Evolutionary conservation across 495 filamentous ascomycete species (phyloP).

Genomic region (Filosporella fistucella): DNA sequence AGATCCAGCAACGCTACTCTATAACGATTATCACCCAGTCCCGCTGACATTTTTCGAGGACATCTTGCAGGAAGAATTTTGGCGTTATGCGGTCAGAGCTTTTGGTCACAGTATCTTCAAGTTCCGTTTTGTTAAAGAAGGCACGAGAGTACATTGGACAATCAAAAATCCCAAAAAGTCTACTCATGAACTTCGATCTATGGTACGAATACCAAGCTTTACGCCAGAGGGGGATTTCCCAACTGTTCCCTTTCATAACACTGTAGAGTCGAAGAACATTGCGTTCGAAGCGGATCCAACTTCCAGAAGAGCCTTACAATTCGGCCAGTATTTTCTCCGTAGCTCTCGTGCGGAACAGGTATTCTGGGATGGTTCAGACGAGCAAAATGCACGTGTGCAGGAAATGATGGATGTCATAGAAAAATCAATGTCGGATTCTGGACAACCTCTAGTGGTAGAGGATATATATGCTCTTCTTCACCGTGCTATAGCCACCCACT

Average conservation of each 20-base stretch:
- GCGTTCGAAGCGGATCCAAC: neutral
- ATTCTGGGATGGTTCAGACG: neutral
- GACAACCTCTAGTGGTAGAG: neutral
- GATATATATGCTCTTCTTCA: too few relatives aligned
- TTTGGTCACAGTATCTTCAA: conserved; percentile 1
- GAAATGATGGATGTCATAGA: neutral
- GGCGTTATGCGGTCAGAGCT: neutral
- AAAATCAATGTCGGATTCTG: neutral
- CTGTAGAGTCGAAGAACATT: too few relatives aligned
- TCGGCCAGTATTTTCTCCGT: neutral
- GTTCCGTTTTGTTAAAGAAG: conserved; percentile 4
- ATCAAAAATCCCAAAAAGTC: neutral
- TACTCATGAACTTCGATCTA: neutral
- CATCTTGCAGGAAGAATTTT: conserved; percentile 10
- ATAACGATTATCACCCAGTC: conserved; percentile 5
- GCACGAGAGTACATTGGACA: neutral
- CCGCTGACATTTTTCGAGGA: conserved; percentile 11
- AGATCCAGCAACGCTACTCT: neutral
- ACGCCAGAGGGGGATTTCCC: too few relatives aligned
- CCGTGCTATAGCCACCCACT: too few relatives aligned
- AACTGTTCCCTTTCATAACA: too few relatives aligned
- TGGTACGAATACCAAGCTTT: too few relatives aligned
- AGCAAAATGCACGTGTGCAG: neutral
- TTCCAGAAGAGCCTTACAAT: neutral
- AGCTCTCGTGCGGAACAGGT: neutral